Conservation (phyloP, 768 basidiomycete genomes). For the Suillus occidentalis region DNA sequence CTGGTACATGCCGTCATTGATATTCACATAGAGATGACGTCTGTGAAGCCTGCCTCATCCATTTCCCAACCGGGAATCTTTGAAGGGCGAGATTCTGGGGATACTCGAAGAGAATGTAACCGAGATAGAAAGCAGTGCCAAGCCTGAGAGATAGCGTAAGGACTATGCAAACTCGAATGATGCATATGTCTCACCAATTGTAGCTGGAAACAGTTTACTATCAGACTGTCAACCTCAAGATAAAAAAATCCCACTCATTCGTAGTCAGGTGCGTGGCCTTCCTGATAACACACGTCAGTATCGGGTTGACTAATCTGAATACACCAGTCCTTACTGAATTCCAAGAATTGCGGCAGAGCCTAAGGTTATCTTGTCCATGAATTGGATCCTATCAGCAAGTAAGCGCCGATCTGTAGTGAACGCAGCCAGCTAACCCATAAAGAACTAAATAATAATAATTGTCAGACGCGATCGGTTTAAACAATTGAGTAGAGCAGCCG, state of each 20-base stretch:
- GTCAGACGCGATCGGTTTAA: slow-evolving; percentile 2
- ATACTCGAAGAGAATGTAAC: background rate
- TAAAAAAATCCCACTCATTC: slow-evolving; percentile 47
- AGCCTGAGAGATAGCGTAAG: background rate
- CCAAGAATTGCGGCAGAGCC: slow-evolving; percentile 64
- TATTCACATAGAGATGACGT: background rate
- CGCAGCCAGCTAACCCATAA: slow-evolving; percentile 40
- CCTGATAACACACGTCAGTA: slow-evolving; percentile 33
- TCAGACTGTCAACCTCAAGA: background rate
- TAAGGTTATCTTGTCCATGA: slow-evolving; percentile 68
- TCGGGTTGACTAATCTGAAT: background rate
- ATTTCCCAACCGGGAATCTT: background rate
- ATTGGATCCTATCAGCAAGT: slow-evolving; percentile 50
- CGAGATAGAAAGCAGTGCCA: background rate
- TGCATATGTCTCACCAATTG: slow-evolving; percentile 45
- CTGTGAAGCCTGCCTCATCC: background rate
- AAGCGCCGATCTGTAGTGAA: background rate
- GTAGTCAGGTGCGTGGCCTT: slow-evolving; percentile 56
- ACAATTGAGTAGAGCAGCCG: slow-evolving; percentile 11
- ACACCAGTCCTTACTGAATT: slow-evolving; percentile 43
- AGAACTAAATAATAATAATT: slow-evolving; percentile 45
- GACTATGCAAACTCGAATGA: background rate
- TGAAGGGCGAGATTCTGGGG: background rate
- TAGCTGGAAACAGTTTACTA: slow-evolving; percentile 38
- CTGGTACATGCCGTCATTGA: background rate